Evolutionary conservation across 2,329 filamentous ascomycete species (phyloP).

Genomic region (Penicillium psychrosexuale): DNA sequence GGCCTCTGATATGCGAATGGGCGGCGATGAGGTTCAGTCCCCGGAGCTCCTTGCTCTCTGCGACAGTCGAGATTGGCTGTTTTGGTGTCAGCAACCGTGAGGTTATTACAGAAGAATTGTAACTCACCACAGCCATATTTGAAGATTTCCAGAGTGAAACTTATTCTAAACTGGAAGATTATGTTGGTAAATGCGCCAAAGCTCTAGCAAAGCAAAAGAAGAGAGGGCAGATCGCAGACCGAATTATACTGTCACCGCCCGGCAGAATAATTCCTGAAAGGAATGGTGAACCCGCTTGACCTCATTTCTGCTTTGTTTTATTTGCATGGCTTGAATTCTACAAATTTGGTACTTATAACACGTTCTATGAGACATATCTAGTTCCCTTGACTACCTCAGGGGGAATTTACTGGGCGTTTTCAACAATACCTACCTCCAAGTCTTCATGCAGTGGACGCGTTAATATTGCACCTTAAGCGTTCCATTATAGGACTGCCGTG

Average conservation of each 20-base stretch:
- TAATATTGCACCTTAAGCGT: too few species aligned
- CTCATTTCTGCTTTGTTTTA: too few species aligned
- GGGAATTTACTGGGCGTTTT: background rate
- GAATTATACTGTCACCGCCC: constrained; percentile 22
- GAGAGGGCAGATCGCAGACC: constrained; percentile 9
- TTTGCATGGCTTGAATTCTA: background rate
- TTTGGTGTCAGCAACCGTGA: constrained; percentile 13
- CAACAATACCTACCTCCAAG: background rate
- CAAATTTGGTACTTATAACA: background rate
- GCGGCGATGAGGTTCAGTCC: constrained; percentile 96
- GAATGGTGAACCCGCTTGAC: background rate
- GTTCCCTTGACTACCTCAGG: background rate
- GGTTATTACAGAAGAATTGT: background rate
- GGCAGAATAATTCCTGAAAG: constrained; percentile 24
- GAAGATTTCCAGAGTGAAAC: constrained; percentile 5
- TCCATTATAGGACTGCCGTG: background rate
- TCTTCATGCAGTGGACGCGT: background rate
- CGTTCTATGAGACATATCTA: background rate
- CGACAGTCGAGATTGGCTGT: constrained; percentile 73
- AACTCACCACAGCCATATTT: constrained; percentile 40
- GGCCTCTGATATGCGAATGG: constrained; percentile 94
- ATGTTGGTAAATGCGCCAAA: constrained; percentile 1
- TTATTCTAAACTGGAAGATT: background rate
- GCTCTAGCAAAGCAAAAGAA: constrained; percentile 9
- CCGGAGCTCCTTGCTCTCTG: constrained; percentile 92